Conservation (phyloP, 129 eudicot species). For the Escallonia rubra region DNA sequence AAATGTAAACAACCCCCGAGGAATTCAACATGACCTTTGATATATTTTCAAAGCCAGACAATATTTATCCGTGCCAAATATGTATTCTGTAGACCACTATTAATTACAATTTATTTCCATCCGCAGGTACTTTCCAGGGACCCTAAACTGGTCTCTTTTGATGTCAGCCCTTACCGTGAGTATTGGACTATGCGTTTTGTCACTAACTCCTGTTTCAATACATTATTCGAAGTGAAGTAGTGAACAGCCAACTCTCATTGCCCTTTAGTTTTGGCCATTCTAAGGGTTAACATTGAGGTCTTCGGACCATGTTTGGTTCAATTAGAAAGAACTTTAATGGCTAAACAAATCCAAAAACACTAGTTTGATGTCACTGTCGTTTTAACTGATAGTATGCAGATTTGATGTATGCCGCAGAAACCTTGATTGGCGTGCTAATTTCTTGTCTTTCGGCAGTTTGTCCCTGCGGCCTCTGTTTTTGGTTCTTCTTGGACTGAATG, state of each 20-base stretch:
- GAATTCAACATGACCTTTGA: background rate
- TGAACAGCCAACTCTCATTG: background rate
- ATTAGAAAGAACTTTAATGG: background rate
- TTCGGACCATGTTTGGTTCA: background rate
- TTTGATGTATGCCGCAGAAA: slow-evolving; percentile 9
- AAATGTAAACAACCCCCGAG: background rate
- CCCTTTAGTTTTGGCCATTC: background rate
- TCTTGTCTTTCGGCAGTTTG: slow-evolving; percentile 41
- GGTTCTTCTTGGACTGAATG: slow-evolving; percentile 89
- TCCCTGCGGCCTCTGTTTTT: slow-evolving; percentile 74
- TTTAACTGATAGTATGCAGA: background rate
- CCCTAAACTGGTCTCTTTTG: slow-evolving; percentile 80
- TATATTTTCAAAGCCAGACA: background rate
- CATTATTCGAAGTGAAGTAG: background rate
- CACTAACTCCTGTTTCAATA: background rate
- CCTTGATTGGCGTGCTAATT: background rate
- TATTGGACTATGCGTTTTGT: slow-evolving; percentile 7
- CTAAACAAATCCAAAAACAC: background rate
- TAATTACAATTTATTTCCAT: background rate
- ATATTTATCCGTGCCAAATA: background rate
- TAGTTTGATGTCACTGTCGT: background rate
- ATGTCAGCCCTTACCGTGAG: slow-evolving; percentile 91
- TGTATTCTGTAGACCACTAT: background rate
- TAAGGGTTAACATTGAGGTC: background rate
- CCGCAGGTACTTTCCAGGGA: slow-evolving; percentile 53